phyloP scores from a whole-genome alignment of 176 grass and related monocot genomes.

The Bonia amplexicaulis region DNA sequence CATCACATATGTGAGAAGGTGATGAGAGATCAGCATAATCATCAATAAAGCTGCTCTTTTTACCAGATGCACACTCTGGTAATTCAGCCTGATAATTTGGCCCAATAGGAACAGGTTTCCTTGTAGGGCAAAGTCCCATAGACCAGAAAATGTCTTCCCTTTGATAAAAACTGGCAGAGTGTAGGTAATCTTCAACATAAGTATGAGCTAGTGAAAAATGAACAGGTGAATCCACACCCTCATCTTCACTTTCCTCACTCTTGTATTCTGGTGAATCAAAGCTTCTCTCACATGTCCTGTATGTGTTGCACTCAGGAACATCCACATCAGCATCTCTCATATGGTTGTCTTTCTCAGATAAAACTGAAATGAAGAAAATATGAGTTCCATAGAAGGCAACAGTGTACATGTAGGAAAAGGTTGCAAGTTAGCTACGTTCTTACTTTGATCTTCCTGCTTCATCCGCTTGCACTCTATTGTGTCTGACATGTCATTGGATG shows the following conservation, averaged over 20 bases:
- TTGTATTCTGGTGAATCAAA: slow-evolving; percentile 5
- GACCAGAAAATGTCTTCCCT: slow-evolving; percentile 31
- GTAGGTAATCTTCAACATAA: slow-evolving; percentile 37
- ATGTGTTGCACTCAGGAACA: slow-evolving; percentile 6
- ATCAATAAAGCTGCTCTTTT: neutral
- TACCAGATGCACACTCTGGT: slow-evolving; percentile 42
- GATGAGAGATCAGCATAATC: slow-evolving; percentile 11
- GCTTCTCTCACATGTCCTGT: slow-evolving; percentile 2
- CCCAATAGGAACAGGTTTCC: slow-evolving; percentile 63
- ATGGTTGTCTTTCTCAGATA: slow-evolving; percentile 1
- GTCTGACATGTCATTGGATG: neutral
- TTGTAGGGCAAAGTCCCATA: slow-evolving; percentile 31
- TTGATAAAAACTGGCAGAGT: slow-evolving; percentile 35
- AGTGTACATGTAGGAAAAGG: neutral
- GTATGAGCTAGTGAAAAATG: slow-evolving; percentile 25
- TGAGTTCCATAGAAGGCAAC: neutral
- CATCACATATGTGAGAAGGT: slow-evolving; percentile 19
- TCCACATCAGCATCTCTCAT: neutral
- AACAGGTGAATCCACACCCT: slow-evolving; percentile 40
- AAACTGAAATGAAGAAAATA: slow-evolving; percentile 12
- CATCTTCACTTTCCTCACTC: slow-evolving; percentile 43
- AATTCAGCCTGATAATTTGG: slow-evolving; percentile 72
- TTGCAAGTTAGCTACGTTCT: neutral
- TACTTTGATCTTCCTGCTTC: slow-evolving; percentile 38
- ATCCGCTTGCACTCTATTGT: slow-evolving; percentile 30